Evolutionary conservation across 495 filamentous ascomycete species (phyloP), one percentile per base, ranked within the genome.

Genomic region (Penicillium ochrochloron): DNA sequence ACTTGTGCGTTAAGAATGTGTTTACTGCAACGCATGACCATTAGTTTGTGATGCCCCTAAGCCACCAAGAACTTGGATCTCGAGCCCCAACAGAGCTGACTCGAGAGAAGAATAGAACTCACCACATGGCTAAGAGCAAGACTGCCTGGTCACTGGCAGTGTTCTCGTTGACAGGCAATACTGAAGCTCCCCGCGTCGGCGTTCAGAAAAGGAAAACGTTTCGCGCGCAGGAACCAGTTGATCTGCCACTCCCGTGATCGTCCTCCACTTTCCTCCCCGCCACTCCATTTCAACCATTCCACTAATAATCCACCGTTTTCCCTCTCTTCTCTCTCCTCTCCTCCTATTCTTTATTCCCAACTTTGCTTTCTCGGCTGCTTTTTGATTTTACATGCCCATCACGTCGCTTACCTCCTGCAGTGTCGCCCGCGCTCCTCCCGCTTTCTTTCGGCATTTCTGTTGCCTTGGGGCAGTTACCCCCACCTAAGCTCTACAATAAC

Each of bases 1-100:
- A 99, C 95, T 81, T 99, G 95, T 55, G 95, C 95, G 82, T 99
- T 99, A 72, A 99, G 88, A 70, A 99, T 82, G 83, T 99, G 95
- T 88, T 99, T 97, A 82, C 95, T 88, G 73, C 46, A 64, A 60
- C 33, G 60, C 21, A 33, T 48, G 48, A 27, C 11, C 34, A 46
- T 69, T 67, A 69, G 64, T 44, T 34, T 23, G 25, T 54, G 27
- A 61, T 66, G 61, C 50, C 39, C 31, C 6, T 14, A 19, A 34
- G 46, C 31, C 14, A 31, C 25, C 7, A 33, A 37, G n/a, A 14
- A 29, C 53, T 17, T 8, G 33, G 29, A 25, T 37, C 9, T 21
- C 33, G 29, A 56, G 53, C 6, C 15, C 58, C 37, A 15, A 44
- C 44, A 52, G 33, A 27, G 42, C 25, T 27, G 48, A 66, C 64